phyloP scores from a whole-genome alignment of 805 yeast species.

The Wickerhamomyces tratensis region DNA sequence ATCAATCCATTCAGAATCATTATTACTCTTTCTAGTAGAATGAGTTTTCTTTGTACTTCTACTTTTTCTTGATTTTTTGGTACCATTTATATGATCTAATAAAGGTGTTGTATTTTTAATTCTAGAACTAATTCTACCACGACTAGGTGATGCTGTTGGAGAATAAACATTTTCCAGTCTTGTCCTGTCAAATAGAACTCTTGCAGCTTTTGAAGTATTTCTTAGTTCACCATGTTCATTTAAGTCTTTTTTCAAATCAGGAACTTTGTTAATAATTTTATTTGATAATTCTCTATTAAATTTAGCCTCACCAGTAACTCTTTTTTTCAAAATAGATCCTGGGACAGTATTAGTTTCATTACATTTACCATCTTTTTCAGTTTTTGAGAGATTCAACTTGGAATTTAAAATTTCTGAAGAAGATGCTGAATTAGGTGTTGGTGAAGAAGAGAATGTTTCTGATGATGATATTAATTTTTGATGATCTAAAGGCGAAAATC shows the following conservation, averaged over 20 bases:
- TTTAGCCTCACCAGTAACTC: constrained; percentile 1
- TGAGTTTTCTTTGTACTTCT: constrained; percentile 12
- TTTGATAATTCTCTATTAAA: constrained; percentile 12
- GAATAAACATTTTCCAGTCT: constrained; percentile 9
- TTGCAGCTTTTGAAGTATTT: constrained; percentile 23
- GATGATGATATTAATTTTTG: too few species aligned
- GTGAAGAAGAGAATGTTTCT: constrained; percentile 4
- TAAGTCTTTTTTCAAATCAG: constrained; percentile 14
- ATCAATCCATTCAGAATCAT: constrained; percentile 2
- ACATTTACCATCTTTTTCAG: neutral
- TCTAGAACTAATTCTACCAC: neutral
- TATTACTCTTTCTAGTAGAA: constrained; percentile 3
- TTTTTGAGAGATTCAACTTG: neutral
- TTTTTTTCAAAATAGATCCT: constrained; percentile 13
- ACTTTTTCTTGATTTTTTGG: neutral
- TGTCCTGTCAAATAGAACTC: constrained; percentile 26
- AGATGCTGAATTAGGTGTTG: constrained; percentile 6
- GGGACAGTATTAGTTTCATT: neutral
- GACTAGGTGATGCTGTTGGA: neutral
- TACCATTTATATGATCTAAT: constrained; percentile 15
- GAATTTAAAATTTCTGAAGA: neutral
- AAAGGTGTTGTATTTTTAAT: constrained; percentile 14
- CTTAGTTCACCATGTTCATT: constrained; percentile 14
- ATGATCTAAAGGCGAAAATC: too few species aligned
- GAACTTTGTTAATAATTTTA: constrained; percentile 9